Percentiles rank a stretch among this genome's conserved stretches.
phyloP scores from a whole-genome alignment of 768 basidiomycete genomes.

The Lentinus tigrinus region DNA sequence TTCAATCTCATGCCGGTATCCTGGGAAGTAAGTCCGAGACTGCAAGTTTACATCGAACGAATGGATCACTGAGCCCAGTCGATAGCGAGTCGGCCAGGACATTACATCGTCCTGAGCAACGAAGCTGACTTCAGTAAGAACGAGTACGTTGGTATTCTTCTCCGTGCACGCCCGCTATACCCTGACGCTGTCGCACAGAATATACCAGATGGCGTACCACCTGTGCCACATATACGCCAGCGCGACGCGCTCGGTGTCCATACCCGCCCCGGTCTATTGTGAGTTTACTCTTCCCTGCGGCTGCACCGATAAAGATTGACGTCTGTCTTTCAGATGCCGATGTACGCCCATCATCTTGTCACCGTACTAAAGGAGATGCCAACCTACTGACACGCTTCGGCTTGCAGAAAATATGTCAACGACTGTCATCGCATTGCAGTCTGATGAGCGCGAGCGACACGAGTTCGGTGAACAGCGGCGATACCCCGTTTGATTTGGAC shows the following conservation, averaged over 20 bases:
- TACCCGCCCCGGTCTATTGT: conserved; percentile 64
- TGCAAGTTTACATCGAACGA: background rate
- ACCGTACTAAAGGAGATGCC: too few relatives aligned
- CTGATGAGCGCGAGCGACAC: conserved; percentile 26
- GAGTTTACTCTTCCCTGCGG: conserved; percentile 21
- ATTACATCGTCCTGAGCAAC: conserved; percentile 53
- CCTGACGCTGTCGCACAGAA: too few relatives aligned
- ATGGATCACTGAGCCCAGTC: too few relatives aligned
- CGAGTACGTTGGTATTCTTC: conserved; percentile 33
- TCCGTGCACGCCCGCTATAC: too few relatives aligned
- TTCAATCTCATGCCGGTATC: conserved; percentile 55
- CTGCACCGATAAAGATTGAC: background rate
- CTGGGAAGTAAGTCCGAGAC: conserved; percentile 41
- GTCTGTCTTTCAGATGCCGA: conserved; percentile 46
- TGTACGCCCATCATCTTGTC: conserved; percentile 41
- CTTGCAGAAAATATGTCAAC: conserved; percentile 54
- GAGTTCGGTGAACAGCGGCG: conserved; percentile 37
- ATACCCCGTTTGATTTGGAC: conserved; percentile 32
- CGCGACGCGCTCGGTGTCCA: conserved; percentile 55
- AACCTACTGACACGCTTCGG: too few relatives aligned
- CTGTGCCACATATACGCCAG: conserved; percentile 55
- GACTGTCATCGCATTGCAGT: conserved; percentile 50
- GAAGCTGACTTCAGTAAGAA: conserved; percentile 27
- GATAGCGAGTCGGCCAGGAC: conserved; percentile 56
- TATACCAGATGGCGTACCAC: conserved; percentile 45